Evolutionary conservation across 768 basidiomycete genomes (phyloP).

Genomic region (Epithele typhae): DNA sequence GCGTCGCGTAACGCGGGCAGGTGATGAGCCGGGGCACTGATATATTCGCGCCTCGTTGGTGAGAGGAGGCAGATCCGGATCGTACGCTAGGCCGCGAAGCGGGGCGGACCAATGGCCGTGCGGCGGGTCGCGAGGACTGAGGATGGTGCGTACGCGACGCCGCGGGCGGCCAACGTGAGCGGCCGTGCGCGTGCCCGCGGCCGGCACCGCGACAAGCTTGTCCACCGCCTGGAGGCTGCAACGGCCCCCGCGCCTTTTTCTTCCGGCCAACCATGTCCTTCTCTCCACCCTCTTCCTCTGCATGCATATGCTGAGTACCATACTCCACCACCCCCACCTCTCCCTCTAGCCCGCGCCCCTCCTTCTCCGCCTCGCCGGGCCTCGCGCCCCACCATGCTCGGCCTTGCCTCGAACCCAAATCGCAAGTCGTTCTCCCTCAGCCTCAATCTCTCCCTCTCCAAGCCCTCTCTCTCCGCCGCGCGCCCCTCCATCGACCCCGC

Average conservation of each 20-base stretch:
- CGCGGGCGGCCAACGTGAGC: too few species aligned
- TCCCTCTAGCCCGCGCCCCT: constrained; percentile 2
- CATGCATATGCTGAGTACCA: constrained; percentile 2
- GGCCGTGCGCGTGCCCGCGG: too few species aligned
- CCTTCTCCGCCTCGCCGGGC: neutral
- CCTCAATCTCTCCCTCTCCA: constrained; percentile 6
- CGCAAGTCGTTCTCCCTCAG: constrained; percentile 12
- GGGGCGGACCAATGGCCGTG: too few species aligned
- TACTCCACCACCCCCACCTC: constrained; percentile 8
- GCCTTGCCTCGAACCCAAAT: constrained; percentile 5
- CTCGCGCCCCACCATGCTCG: constrained; percentile 8
- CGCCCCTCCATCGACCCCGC: neutral
- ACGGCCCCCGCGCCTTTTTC: neutral
- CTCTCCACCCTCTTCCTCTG: neutral
- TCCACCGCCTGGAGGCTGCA: too few species aligned
- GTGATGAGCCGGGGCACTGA: too few species aligned
- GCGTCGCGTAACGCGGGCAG: too few species aligned
- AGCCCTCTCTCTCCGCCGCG: neutral
- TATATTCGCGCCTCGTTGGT: too few species aligned
- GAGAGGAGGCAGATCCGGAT: too few species aligned
- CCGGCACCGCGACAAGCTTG: too few species aligned
- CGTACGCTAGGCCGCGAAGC: too few species aligned
- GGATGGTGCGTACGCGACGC: too few species aligned
- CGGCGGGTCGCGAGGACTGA: too few species aligned
- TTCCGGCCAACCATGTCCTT: neutral